phyloP scores from a whole-genome alignment of 768 basidiomycete species.

The Mrakia blollopis region DNA sequence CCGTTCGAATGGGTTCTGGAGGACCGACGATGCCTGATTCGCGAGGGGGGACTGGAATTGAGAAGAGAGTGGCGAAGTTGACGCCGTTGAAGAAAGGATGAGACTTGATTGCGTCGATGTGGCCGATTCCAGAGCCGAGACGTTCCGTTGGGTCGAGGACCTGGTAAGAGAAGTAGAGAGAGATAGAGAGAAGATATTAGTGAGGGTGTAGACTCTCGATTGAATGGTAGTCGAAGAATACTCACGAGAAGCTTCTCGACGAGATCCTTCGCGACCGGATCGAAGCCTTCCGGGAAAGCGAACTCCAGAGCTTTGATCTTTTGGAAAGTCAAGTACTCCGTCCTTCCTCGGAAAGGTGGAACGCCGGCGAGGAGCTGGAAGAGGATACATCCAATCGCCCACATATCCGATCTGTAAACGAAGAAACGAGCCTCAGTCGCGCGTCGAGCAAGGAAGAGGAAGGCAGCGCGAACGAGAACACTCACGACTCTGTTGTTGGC shows the following conservation, averaged over 20 bases:
- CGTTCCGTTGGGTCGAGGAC: slow-evolving; percentile 30
- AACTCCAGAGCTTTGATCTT: slow-evolving; percentile 87
- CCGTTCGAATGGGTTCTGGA: slow-evolving; percentile 9
- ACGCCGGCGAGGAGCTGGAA: slow-evolving; percentile 88
- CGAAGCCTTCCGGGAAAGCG: slow-evolving; percentile 78
- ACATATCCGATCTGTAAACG: slow-evolving; percentile 71
- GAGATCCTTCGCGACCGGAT: slow-evolving; percentile 72
- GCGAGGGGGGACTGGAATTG: slow-evolving; percentile 1
- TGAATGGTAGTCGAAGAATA: neutral
- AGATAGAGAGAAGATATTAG: neutral
- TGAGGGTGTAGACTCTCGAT: neutral
- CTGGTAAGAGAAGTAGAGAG: neutral
- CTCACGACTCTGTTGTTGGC: slow-evolving; percentile 68
- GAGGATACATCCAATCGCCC: slow-evolving; percentile 91
- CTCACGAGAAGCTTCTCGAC: slow-evolving; percentile 69
- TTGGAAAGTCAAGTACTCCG: slow-evolving; percentile 91
- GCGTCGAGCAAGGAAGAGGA: neutral
- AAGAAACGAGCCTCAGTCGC: slow-evolving; percentile 19
- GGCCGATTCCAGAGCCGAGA: slow-evolving; percentile 13
- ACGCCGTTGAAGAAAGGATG: slow-evolving; percentile 26
- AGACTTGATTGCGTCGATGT: slow-evolving; percentile 22
- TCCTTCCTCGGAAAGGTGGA: slow-evolving; percentile 81
- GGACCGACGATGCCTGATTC: slow-evolving; percentile 30
- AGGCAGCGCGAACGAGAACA: slow-evolving; percentile 22
- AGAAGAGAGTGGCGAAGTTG: slow-evolving; percentile 18